phyloP scores from a whole-genome alignment of 495 filamentous ascomycete genomes.

The Platismatia glauca region DNA sequence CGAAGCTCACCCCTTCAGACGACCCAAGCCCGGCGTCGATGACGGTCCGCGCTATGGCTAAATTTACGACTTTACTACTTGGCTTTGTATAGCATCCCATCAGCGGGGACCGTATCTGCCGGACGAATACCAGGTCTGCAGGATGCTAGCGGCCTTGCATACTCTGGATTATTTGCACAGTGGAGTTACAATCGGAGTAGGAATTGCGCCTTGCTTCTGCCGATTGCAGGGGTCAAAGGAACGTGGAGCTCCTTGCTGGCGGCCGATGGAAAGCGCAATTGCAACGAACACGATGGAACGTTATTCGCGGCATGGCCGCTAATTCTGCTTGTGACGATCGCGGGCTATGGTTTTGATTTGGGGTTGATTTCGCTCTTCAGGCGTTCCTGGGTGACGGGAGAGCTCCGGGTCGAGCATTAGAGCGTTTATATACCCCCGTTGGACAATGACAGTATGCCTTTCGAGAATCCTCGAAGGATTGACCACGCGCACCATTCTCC shows the following conservation, averaged over 20 bases:
- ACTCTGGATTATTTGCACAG: background rate
- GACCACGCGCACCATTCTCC: background rate
- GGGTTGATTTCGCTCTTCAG: background rate
- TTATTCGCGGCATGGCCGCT: background rate
- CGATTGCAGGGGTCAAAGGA: background rate
- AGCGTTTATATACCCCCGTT: background rate
- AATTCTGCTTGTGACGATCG: background rate
- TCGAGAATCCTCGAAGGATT: background rate
- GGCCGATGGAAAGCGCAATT: background rate
- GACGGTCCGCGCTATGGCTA: constrained; percentile 7
- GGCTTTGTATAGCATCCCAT: background rate
- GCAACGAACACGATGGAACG: no score
- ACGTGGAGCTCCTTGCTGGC: background rate
- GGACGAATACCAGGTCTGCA: background rate
- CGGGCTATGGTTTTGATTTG: background rate
- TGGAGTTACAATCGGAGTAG: background rate
- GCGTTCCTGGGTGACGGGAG: background rate
- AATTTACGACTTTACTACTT: background rate
- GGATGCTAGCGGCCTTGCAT: background rate
- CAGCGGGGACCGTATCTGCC: background rate
- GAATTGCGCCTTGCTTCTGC: background rate
- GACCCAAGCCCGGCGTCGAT: constrained; percentile 28
- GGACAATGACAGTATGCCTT: background rate
- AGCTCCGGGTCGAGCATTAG: background rate
- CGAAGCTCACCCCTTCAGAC: constrained; percentile 64